Conservation (phyloP, 208 protist genomes). For the Wallacemonas collosoma region DNA sequence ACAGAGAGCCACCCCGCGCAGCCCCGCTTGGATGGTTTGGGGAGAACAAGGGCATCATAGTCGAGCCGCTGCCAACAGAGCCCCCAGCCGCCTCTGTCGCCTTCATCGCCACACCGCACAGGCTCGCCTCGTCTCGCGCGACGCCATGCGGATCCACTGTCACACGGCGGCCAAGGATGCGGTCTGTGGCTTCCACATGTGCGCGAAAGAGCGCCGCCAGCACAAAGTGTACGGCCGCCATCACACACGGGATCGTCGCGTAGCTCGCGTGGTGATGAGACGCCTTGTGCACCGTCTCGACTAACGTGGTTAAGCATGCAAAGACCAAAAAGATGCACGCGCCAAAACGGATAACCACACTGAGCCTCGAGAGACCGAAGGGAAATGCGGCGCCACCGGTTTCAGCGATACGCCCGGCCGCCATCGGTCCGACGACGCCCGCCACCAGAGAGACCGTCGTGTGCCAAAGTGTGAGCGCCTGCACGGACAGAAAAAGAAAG, state of each 20-base stretch:
- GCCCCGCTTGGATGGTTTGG: too few relatives aligned
- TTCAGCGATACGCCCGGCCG: neutral
- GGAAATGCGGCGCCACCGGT: constrained; percentile 20
- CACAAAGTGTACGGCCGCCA: constrained; percentile 34
- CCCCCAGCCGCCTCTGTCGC: neutral
- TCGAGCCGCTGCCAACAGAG: neutral
- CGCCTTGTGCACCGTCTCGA: constrained; percentile 47
- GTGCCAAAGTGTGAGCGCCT: constrained; percentile 51
- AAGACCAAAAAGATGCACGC: constrained; percentile 61
- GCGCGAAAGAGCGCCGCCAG: constrained; percentile 37
- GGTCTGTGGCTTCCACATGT: constrained; percentile 56
- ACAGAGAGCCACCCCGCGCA: too few relatives aligned
- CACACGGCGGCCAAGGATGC: constrained; percentile 44
- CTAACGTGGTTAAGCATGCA: constrained; percentile 51
- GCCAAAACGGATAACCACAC: constrained; percentile 52
- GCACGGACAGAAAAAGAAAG: constrained; percentile 41
- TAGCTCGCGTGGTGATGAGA: constrained; percentile 36
- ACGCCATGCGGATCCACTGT: constrained; percentile 21
- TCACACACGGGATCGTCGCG: constrained; percentile 26
- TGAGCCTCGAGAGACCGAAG: constrained; percentile 57
- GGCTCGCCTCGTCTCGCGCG: constrained; percentile 27
- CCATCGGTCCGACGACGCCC: constrained; percentile 32
- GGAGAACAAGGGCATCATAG: too few relatives aligned
- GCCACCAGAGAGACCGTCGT: constrained; percentile 37
- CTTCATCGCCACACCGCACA: constrained; percentile 8